These are phyloP conservation scores for Mycena epipterygia DNA, from an alignment of 768 basidiomycete species.

Conservation along the genomic window DNA sequence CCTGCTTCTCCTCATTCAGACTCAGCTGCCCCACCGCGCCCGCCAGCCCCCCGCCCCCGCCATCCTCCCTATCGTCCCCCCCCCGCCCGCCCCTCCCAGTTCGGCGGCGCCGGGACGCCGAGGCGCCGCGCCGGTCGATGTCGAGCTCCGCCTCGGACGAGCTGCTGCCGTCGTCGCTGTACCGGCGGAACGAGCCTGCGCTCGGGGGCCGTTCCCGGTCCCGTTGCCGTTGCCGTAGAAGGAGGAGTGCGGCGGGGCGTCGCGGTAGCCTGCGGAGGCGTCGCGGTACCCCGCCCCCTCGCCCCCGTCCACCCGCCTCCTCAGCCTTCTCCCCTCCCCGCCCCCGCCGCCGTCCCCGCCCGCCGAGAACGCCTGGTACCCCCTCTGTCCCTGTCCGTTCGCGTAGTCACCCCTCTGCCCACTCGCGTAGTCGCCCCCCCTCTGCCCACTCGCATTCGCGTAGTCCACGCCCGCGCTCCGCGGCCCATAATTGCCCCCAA, in stretches of 20 bases:
- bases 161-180: slow-evolving; percentile 42
- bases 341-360: background rate
- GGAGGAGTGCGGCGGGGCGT: background rate
- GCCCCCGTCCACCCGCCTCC: slow-evolving; percentile 14
- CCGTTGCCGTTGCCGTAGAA: too few relatives aligned
- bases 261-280: background rate
- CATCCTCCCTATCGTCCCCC: slow-evolving; percentile 32
- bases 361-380: background rate
- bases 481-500: too few relatives aligned
- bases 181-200: background rate
- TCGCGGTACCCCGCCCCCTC: background rate
- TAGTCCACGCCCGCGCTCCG: too few relatives aligned
- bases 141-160: slow-evolving; percentile 55
- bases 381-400: too few relatives aligned
- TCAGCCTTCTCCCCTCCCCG: background rate
- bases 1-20: slow-evolving; percentile 88
- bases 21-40: slow-evolving; percentile 89
- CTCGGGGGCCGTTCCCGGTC: background rate
- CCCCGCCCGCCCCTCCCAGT: background rate
- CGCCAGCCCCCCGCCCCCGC: slow-evolving; percentile 60
- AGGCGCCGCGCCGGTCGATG: slow-evolving; percentile 12
- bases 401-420: too few relatives aligned
- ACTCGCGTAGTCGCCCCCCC: too few relatives aligned
- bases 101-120: background rate
- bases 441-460: too few relatives aligned